A percentile compares a stretch with the other conserved stretches of the same genome.
These are phyloP conservation scores for Penicillium pulvis DNA, from an alignment of 495 filamentous ascomycete species.

Conservation along the genomic window DNA sequence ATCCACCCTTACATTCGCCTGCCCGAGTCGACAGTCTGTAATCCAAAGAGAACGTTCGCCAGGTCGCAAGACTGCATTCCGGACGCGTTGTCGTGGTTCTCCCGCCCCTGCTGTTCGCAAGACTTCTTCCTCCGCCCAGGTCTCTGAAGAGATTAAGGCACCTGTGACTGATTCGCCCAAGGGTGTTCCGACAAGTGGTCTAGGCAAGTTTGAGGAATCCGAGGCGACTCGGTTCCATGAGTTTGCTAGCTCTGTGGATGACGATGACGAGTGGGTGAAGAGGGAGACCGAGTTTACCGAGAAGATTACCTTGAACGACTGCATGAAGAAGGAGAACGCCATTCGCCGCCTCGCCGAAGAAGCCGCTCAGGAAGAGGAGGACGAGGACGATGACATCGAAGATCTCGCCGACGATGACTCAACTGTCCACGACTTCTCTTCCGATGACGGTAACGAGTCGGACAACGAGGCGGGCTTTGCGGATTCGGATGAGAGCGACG, in stretches of 20 bases:
- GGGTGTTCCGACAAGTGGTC: conserved; percentile 42
- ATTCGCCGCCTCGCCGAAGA: conserved; percentile 88
- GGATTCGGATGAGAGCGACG: conserved; percentile 77
- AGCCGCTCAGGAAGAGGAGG: conserved; percentile 81
- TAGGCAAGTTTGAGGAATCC: conserved; percentile 61
- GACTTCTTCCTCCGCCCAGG: conserved; percentile 14
- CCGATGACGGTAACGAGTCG: conserved; percentile 81
- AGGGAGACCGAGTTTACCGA: conserved; percentile 61
- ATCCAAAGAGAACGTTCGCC: conserved; percentile 34
- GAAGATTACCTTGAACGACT: conserved; percentile 85
- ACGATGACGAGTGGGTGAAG: conserved; percentile 85
- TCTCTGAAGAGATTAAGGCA: conserved; percentile 11
- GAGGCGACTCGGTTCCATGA: conserved; percentile 86
- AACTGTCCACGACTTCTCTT: conserved; percentile 62
- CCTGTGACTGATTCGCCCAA: conserved; percentile 15
- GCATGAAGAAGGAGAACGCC: conserved; percentile 83
- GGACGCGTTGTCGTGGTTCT: conserved; percentile 44
- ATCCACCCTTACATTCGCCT: conserved; percentile 63
- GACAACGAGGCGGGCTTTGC: conserved; percentile 95
- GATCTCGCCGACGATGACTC: conserved; percentile 63
- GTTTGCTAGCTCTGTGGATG: conserved; percentile 78
- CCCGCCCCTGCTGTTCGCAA: conserved; percentile 55
- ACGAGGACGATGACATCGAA: conserved; percentile 61
- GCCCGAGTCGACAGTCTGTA: conserved; percentile 50
- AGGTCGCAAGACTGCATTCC: conserved; percentile 31